Base-by-base conservation (phyloP, 805 yeast species). In the Kockiozyma suomiensis region DNA sequence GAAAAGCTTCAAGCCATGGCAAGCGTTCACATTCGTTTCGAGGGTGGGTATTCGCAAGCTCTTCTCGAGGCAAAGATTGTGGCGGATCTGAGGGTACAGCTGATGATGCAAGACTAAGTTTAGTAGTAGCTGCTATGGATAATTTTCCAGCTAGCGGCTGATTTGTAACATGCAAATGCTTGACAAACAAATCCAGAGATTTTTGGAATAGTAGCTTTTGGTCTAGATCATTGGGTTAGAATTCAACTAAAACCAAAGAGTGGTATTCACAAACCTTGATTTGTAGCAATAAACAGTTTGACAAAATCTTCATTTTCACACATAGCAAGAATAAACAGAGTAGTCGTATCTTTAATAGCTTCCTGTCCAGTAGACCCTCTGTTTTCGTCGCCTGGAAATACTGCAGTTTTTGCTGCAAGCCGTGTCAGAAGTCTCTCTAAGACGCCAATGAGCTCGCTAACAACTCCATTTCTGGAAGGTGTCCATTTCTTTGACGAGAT, bases 1-100 rank as follows among this genome's bases (percentile, higher is more conserved):
- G 47, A 50, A 55, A 42, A 4, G 43, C 7, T 19, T 54, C 65
- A 23, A 59, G 25, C 65, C 65, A 59, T 12, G 21, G 4, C 1
- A 57, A 30, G 35, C 35, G 38, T 17, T 48, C 48, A 12, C 23
- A 30, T 12, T 13, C 25, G 5, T 43, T 12, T 4, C n/a, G 6
- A 12, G 26, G 8, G 5, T 12, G 42, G 2, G 42, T n/a, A n/a
- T 8, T 35, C 15, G 46, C 35, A 26, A 26, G 35, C 3, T 6
- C 37, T 53, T 42, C 43, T 42, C 33, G 43, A n/a, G 43, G 23
- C 1, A n/a, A 6, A 7, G 30, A 4, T 1, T n/a, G 12, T 7
- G 52, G 43, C 15, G 33, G 6, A 7, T 49, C 28, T 2, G 54
- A 2, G 4, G 45, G n/a, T 21, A 17, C 10, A 12, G 43, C 28